Percentiles rank a stretch among this genome's conserved stretches.
These are phyloP conservation scores for Davidsoniella eucalypti DNA, from an alignment of 2,329 filamentous ascomycete genomes.

Conservation along the genomic window DNA sequence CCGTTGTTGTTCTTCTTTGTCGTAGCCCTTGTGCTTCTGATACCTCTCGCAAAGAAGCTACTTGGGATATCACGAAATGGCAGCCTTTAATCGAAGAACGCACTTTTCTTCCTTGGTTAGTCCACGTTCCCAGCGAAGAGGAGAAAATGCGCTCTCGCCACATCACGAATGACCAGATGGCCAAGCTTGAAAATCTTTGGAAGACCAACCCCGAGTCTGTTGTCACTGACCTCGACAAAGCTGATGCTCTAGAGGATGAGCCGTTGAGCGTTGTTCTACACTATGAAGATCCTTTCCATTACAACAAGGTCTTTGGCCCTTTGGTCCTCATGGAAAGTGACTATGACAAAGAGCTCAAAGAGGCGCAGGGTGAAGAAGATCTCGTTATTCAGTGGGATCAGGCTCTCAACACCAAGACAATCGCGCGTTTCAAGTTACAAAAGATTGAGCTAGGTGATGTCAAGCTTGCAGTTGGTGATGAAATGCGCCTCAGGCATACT, in stretches of 20 bases:
- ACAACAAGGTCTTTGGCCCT: constrained; percentile 96
- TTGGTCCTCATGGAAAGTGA: constrained; percentile 98
- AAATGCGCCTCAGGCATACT: constrained; percentile 85
- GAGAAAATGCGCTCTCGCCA: constrained; percentile 93
- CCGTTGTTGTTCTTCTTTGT: constrained; percentile 89
- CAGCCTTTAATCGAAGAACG: constrained; percentile 94
- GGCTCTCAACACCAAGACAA: constrained; percentile 91
- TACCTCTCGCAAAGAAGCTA: constrained; percentile 97
- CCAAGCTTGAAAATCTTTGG: constrained; percentile 95
- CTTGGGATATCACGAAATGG: constrained; percentile 97
- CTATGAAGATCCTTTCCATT: constrained; percentile 95
- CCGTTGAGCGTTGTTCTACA: constrained; percentile 81
- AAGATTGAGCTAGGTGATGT: constrained; percentile 97
- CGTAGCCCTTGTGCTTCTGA: constrained; percentile 91
- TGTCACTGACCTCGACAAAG: constrained; percentile 50
- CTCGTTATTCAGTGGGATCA: constrained; percentile 87
- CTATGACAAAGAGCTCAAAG: constrained; percentile 97
- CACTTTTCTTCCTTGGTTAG: constrained; percentile 87
- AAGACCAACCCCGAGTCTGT: constrained; percentile 86
- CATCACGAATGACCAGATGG: constrained; percentile 83
- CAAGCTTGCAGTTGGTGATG: constrained; percentile 91
- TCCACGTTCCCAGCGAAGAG: constrained; percentile 73
- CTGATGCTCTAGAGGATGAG: constrained; percentile 73
- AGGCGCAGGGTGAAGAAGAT: constrained; percentile 94
- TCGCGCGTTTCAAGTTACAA: constrained; percentile 86